phyloP scores from a whole-genome alignment of 495 filamentous ascomycete genomes.

The Hypomontagnella submonticulosa region DNA sequence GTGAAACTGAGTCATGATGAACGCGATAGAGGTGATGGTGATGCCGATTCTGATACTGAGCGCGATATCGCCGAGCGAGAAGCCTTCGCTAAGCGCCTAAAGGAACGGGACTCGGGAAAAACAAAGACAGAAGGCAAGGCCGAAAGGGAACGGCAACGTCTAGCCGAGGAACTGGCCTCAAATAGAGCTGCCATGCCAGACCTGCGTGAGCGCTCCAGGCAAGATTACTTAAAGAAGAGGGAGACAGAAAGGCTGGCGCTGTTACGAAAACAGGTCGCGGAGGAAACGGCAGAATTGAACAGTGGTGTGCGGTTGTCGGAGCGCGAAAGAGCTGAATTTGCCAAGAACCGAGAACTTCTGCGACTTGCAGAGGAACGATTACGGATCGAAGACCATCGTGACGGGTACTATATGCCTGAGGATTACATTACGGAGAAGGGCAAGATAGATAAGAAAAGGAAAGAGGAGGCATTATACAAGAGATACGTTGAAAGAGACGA shows the following conservation, averaged over 20 bases:
- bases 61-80: slow-evolving; percentile 77
- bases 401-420: slow-evolving; percentile 94
- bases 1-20: slow-evolving; percentile 61
- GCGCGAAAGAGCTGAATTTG: slow-evolving; percentile 89
- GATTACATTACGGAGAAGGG: slow-evolving; percentile 95
- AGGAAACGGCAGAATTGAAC: slow-evolving; percentile 85
- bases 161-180: slow-evolving; percentile 46
- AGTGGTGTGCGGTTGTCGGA: slow-evolving; percentile 79
- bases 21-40: slow-evolving; percentile 58
- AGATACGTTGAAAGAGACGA: slow-evolving; percentile 92
- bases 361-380: slow-evolving; percentile 88
- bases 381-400: slow-evolving; percentile 88
- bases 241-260: slow-evolving; percentile 86
- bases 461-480: slow-evolving; percentile 89
- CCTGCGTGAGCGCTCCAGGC: slow-evolving; percentile 81
- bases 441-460: slow-evolving; percentile 88
- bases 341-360: slow-evolving; percentile 86
- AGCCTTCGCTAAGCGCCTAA: slow-evolving; percentile 78
- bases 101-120: slow-evolving; percentile 68
- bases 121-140: slow-evolving; percentile 77
- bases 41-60: slow-evolving; percentile 67
- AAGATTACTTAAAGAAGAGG: slow-evolving; percentile 93
- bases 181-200: slow-evolving; percentile 70
- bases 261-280: slow-evolving; percentile 88
- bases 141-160: slow-evolving; percentile 53